These are phyloP conservation scores for Sisymbrium irio DNA, from an alignment of 345 rosid genomes.

Conservation along the genomic window DNA sequence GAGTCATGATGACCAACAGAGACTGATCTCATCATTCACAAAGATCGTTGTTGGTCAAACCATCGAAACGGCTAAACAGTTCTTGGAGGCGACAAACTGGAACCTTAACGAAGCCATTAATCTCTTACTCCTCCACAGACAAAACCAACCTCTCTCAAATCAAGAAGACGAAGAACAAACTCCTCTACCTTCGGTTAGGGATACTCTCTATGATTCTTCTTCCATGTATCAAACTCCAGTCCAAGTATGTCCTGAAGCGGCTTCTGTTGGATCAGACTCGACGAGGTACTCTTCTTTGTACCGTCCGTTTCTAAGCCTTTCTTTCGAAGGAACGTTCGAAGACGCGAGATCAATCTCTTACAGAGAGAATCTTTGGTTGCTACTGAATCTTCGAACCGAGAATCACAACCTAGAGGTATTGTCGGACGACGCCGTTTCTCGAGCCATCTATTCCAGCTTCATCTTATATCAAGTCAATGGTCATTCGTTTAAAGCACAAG, in stretches of 20 bases:
- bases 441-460: slow-evolving; percentile 58
- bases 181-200: background rate
- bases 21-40: slow-evolving; percentile 69
- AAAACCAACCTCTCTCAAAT: background rate
- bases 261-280: too few species aligned
- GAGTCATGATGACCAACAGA: slow-evolving; percentile 31
- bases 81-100: slow-evolving; percentile 43
- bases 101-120: background rate
- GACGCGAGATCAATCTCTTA: too few species aligned
- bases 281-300: too few species aligned
- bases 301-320: too few species aligned
- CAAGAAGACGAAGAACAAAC: background rate
- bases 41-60: slow-evolving; percentile 81
- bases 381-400: slow-evolving; percentile 62
- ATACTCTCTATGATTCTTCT: background rate
- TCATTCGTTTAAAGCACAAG: slow-evolving; percentile 43
- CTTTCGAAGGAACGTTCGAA: too few species aligned
- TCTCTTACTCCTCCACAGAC: background rate
- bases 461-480: slow-evolving; percentile 67
- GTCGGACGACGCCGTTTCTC: slow-evolving; percentile 77
- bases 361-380: too few species aligned
- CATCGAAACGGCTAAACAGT: slow-evolving; percentile 58
- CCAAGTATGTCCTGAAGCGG: background rate
- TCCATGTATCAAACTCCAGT: background rate
- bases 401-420: slow-evolving; percentile 77